A percentile compares a stretch with the other conserved stretches of the same genome.
Evolutionary conservation across 768 basidiomycete species (phyloP).

Genomic region (Lactarius vividus): DNA sequence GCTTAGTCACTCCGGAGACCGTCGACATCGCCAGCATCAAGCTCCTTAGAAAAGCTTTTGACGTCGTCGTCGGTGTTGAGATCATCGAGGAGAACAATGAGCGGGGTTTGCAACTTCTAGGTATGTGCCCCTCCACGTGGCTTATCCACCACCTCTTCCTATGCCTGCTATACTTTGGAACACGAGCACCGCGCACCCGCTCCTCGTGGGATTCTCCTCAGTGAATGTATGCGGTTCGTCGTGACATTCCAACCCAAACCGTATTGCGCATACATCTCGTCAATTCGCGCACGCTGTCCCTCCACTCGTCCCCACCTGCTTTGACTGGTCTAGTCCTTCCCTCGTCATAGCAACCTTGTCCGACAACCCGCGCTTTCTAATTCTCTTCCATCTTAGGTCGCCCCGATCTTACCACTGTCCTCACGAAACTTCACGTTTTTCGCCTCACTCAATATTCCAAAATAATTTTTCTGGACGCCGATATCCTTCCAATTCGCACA

Average conservation of each 20-base stretch:
- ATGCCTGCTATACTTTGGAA: not conserved
- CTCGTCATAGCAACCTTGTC: not conserved
- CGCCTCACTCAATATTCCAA: constrained; percentile 85
- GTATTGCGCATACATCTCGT: not conserved
- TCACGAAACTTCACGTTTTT: constrained; percentile 96
- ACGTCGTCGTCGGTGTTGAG: constrained; percentile 91
- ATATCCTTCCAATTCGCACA: constrained; percentile 83
- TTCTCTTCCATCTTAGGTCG: constrained; percentile 58
- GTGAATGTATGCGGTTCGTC: not conserved
- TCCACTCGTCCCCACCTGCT: not conserved
- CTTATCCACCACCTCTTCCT: constrained; percentile 1
- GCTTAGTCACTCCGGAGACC: constrained; percentile 91
- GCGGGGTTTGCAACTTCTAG: constrained; percentile 73
- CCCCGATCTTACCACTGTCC: constrained; percentile 86
- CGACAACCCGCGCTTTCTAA: not conserved
- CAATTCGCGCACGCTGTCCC: not conserved
- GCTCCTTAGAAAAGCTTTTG: constrained; percentile 73
- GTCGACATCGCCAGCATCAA: constrained; percentile 82
- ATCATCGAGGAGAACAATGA: constrained; percentile 68
- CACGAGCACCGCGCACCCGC: not conserved
- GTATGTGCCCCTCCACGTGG: constrained; percentile 45
- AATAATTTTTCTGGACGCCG: constrained; percentile 89
- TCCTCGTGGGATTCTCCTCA: not conserved
- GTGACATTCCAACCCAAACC: not conserved
- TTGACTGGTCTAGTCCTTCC: not conserved